phyloP scores from a whole-genome alignment of 805 yeast genomes.

The Candida pseudofarinosa region DNA sequence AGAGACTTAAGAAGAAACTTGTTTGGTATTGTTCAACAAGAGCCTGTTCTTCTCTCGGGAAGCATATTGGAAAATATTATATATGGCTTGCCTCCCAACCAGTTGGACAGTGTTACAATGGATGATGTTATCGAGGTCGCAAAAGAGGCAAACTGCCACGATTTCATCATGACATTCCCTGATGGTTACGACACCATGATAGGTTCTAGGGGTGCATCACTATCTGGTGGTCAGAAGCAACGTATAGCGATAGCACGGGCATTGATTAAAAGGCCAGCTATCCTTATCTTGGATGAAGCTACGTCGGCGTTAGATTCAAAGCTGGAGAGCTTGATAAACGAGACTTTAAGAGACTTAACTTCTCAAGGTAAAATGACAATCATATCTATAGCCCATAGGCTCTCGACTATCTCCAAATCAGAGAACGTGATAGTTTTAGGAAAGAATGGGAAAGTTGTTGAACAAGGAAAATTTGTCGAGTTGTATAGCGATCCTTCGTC shows the following conservation, averaged over 20 bases:
- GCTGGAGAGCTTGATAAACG: conserved; percentile 45
- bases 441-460: conserved; percentile 38
- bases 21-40: conserved; percentile 61
- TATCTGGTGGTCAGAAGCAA: conserved; percentile 78
- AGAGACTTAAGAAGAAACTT: conserved; percentile 43
- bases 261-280: conserved; percentile 59
- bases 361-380: conserved; percentile 38
- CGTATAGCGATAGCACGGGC: conserved; percentile 75
- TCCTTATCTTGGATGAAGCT: conserved; percentile 66
- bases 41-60: conserved; percentile 55
- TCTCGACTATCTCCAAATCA: conserved; percentile 43
- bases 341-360: conserved; percentile 35
- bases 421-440: conserved; percentile 42
- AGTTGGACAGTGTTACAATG: conserved; percentile 31
- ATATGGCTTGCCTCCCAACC: conserved; percentile 43
- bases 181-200: conserved; percentile 57
- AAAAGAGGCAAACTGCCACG: conserved; percentile 54
- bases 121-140: conserved; percentile 43
- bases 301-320: conserved; percentile 58
- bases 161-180: conserved; percentile 51
- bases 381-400: conserved; percentile 42
- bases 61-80: conserved; percentile 52
- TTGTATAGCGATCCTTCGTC: conserved; percentile 39
- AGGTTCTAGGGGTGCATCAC: conserved; percentile 52
- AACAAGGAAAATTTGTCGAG: conserved; percentile 36